A percentile compares a stretch with the other conserved stretches of the same genome.
phyloP scores from a whole-genome alignment of 1,139 yeast genomes.

The Debaryomyces psychrophilus region DNA sequence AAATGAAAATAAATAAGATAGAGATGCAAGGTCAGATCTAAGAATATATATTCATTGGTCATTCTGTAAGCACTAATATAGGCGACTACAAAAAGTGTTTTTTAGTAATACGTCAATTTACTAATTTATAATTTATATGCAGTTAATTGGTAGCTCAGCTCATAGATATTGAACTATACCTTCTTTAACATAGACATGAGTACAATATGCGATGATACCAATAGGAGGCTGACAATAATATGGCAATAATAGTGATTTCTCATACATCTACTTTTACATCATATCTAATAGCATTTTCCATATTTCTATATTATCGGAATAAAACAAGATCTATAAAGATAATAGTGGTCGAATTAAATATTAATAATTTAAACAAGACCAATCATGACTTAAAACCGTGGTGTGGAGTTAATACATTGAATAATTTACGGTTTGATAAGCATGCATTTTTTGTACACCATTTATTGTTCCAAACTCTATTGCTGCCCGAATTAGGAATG shows the following conservation, averaged over 20 bases:
- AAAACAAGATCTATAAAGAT: slow-evolving; percentile 3
- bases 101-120: too few relatives aligned
- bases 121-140: background rate
- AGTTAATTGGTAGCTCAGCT: background rate
- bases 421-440: slow-evolving; percentile 14
- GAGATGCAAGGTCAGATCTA: too few relatives aligned
- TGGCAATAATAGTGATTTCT: slow-evolving; percentile 5
- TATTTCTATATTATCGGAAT: slow-evolving; percentile 6
- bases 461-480: slow-evolving; percentile 12
- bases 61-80: too few relatives aligned
- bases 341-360: slow-evolving; percentile 6
- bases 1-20: background rate
- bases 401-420: slow-evolving; percentile 30
- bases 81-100: too few relatives aligned
- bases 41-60: too few relatives aligned
- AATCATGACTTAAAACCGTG: slow-evolving; percentile 22
- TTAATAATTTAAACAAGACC: slow-evolving; percentile 1
- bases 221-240: background rate
- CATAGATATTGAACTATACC: background rate
- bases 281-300: slow-evolving; percentile 10
- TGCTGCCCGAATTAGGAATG: slow-evolving; percentile 10
- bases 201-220: background rate
- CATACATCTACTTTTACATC: slow-evolving; percentile 5
- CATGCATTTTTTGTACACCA: slow-evolving; percentile 11
- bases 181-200: background rate